Base-by-base conservation (phyloP, 768 basidiomycete species). In the Boletus patriciae region DNA sequence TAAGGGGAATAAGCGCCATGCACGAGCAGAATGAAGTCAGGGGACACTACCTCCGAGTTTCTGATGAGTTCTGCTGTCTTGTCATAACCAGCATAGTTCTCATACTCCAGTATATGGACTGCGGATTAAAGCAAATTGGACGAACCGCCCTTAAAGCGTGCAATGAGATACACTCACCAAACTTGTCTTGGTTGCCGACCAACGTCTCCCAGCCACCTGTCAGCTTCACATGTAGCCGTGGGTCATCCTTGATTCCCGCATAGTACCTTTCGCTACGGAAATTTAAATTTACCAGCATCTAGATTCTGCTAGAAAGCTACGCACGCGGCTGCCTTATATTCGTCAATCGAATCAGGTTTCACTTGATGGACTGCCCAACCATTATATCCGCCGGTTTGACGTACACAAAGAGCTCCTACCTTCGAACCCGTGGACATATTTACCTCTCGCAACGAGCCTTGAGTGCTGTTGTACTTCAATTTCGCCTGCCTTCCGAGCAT, bases 191-290 rank as follows among this genome's bases (percentile, higher is more conserved):
- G 56, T 92, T 86, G 41, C 97, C 97, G 31, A 98, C 83, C 19
- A 91, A 65, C 1, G 88, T 86, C 74, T 98, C 95, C 92, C 94
- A 99, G 64, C 87, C 91, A 21, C 96, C 97, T 1, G 90, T 92
- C 56, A 98, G 79, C 71, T 96, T 94, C 54, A 96, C 87, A 50
- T 88, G 81, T 49, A 94, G 71, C 41, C 83, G 78, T 25, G 84
- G 71, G 63, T 92, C 90, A 49, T 84, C 80, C 71, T 86, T 86
- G 57, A 98, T 78, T 18, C 87, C 87, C 21, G 81, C 80, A 69
- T 95, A 98, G 74, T 94, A 98, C 36, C 78, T 79, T 72, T 92
- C 91, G 16, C 92, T 94, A 25, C 50, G 43, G 55, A 6, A 63
- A 40, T 48, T 19, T 15, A 52, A 18, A 40, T 48, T 19, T 15